Conservation (phyloP, 1,284 basidiomycete species). For the Ganoderma meredithae region DNA sequence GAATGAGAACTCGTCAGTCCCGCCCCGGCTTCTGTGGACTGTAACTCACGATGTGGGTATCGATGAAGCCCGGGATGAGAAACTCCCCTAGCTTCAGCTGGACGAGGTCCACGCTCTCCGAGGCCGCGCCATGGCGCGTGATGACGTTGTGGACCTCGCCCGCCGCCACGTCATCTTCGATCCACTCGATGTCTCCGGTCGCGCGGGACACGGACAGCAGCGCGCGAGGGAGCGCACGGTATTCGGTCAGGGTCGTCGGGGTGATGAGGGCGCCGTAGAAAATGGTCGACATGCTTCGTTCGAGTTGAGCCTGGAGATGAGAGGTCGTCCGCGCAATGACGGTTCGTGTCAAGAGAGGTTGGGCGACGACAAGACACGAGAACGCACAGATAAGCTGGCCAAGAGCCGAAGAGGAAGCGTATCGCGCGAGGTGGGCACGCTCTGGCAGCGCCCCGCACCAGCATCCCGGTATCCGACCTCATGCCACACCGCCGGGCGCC, state of each 20-base stretch:
- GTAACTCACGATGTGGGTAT: constrained; percentile 87
- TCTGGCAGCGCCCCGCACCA: not conserved
- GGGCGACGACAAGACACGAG: not conserved
- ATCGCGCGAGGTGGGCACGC: constrained; percentile 1
- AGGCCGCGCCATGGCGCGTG: constrained; percentile 46
- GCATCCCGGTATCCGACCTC: not conserved
- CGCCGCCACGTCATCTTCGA: constrained; percentile 61
- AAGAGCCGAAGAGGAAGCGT: not conserved
- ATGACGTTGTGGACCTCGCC: constrained; percentile 54
- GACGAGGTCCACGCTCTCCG: constrained; percentile 47
- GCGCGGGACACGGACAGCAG: constrained; percentile 63
- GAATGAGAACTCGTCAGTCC: constrained; percentile 11
- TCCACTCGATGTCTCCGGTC: constrained; percentile 73
- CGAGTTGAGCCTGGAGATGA: not conserved
- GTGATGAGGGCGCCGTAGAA: constrained; percentile 78
- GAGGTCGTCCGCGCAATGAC: not conserved
- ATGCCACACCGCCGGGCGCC: not conserved
- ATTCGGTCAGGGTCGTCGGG: constrained; percentile 61
- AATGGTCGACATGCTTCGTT: constrained; percentile 44
- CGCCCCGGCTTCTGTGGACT: constrained; percentile 36
- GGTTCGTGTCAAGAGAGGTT: not conserved
- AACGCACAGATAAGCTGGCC: not conserved
- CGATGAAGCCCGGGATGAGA: constrained; percentile 88
- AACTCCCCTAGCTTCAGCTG: constrained; percentile 76
- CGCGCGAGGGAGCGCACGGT: constrained; percentile 61